Evolutionary conservation across 495 filamentous ascomycete species (phyloP).

Genomic region (Aspergillus saccharolyticus): DNA sequence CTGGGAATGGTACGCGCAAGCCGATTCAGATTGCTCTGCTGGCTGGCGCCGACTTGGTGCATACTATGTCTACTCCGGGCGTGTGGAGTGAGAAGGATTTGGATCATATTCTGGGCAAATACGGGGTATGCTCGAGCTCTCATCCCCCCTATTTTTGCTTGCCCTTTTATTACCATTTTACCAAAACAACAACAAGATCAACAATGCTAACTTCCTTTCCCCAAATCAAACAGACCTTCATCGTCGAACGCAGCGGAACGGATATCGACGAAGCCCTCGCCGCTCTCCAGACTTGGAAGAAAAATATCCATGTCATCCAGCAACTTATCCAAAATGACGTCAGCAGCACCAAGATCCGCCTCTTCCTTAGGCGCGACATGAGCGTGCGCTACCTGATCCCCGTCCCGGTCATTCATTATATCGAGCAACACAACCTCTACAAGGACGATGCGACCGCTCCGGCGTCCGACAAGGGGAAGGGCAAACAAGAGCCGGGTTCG

Average conservation of each 20-base stretch:
- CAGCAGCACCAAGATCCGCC: slow-evolving; percentile 80
- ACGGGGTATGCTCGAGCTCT: slow-evolving; percentile 50
- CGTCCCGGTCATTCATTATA: slow-evolving; percentile 68
- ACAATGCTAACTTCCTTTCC: too few species aligned
- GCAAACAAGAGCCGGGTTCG: slow-evolving; percentile 12
- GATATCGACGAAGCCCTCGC: slow-evolving; percentile 80
- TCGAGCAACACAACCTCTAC: slow-evolving; percentile 70
- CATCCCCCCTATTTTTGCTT: background rate
- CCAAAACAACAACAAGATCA: too few species aligned
- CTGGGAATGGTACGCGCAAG: slow-evolving; percentile 53
- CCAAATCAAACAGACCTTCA: slow-evolving; percentile 65
- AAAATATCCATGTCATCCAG: slow-evolving; percentile 82
- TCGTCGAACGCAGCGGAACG: slow-evolving; percentile 85
- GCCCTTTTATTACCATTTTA: too few species aligned
- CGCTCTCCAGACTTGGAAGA: slow-evolving; percentile 63
- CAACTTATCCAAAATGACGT: slow-evolving; percentile 90
- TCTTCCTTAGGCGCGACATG: slow-evolving; percentile 77
- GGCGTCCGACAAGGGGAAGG: slow-evolving; percentile 37
- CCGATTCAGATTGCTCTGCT: slow-evolving; percentile 68
- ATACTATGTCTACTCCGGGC: slow-evolving; percentile 72
- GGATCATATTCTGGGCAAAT: slow-evolving; percentile 79
- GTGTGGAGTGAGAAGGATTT: slow-evolving; percentile 83
- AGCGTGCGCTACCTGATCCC: slow-evolving; percentile 66
- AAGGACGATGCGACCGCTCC: slow-evolving; percentile 50
- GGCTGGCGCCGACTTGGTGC: slow-evolving; percentile 77